A percentile compares a stretch with the other conserved stretches of the same genome.
Evolutionary conservation across 306 rosid species (phyloP).

Genomic region (Betula pendula): DNA sequence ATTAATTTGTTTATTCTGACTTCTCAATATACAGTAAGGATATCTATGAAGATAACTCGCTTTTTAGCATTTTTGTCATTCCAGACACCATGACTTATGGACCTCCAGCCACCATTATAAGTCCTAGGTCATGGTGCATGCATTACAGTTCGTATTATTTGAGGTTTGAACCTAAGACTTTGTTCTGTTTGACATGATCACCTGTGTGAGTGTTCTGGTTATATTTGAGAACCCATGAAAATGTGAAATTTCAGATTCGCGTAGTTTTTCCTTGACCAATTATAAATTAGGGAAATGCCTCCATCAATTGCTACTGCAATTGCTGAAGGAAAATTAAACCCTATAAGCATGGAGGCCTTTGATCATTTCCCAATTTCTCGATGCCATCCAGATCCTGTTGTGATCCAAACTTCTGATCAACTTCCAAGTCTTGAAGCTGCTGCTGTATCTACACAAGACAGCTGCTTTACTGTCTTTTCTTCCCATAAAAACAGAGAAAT

Average conservation of each 20-base stretch:
- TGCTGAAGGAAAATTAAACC: constrained; percentile 85
- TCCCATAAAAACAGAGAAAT: constrained; percentile 37
- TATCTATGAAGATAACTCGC: not conserved
- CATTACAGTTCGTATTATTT: not conserved
- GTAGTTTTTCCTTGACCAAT: constrained; percentile 45
- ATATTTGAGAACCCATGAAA: constrained; percentile 3
- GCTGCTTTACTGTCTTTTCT: constrained; percentile 53
- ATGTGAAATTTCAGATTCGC: not conserved
- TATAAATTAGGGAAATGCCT: constrained; percentile 64
- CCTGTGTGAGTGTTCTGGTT: not conserved
- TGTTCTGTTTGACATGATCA: constrained; percentile 15
- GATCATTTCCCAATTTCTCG: constrained; percentile 39
- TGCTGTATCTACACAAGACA: constrained; percentile 27
- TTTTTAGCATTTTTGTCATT: constrained; percentile 1
- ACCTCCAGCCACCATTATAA: not conserved
- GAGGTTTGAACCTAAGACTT: constrained; percentile 7
- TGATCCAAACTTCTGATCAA: constrained; percentile 33
- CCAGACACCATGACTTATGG: not conserved
- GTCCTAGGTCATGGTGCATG: not conserved
- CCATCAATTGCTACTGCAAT: constrained; percentile 65
- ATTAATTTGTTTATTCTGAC: not conserved
- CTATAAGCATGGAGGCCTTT: constrained; percentile 78
- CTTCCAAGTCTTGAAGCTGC: constrained; percentile 39
- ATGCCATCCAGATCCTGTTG: constrained; percentile 29
- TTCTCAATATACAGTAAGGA: not conserved